Evolutionary conservation across 768 basidiomycete species (phyloP), one percentile per base, ranked within the genome.

Genomic region (Collybia sp.): DNA sequence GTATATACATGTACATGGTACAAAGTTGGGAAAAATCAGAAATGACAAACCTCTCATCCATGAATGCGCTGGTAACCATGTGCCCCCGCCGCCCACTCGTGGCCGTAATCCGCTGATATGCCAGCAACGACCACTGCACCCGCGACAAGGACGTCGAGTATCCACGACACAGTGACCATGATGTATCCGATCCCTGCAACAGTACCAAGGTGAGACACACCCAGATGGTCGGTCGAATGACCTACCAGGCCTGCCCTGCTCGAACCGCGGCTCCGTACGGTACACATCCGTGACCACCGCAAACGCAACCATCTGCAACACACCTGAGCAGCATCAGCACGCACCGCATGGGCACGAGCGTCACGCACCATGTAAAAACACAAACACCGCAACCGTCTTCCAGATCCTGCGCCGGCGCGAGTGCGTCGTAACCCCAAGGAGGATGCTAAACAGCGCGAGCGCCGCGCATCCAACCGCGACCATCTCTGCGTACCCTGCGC

Each of bases 61-160:
- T 42, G 35, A 34, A 78, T 73, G 15, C 64, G 69, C 30, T 59
- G 67, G 59, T 90, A 88, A 11, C 77, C 77, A 46, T 85, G 73
- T 53, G 84, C 83, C 38, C 87, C 87, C 31, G 87, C 87, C 33
- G 87, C 87, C 88, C 88, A 90, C 46, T 65, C 67, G 50, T 83
- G 68, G 1, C 83, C 83, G 46, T 70, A 70, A 48, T 78, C 75
- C 2, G 83, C 81, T 42, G 78, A 74, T 47, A 80, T 60, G 2
- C 88, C 88, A 1, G 84, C 86, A 17, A 72, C 61, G 5, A 85
- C 66, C 8, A 88, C 78, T 0, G 72, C 80, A 18, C 66, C 46
- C 0, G 73, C 71, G 20, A 79, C 72, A 19, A 83, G 35, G 40
- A 85, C 52, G 19, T 79, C 77, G 13, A 67, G 53, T 16, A 80